Conservation (phyloP, 345 rosid genomes). For the Citrus medica region DNA sequence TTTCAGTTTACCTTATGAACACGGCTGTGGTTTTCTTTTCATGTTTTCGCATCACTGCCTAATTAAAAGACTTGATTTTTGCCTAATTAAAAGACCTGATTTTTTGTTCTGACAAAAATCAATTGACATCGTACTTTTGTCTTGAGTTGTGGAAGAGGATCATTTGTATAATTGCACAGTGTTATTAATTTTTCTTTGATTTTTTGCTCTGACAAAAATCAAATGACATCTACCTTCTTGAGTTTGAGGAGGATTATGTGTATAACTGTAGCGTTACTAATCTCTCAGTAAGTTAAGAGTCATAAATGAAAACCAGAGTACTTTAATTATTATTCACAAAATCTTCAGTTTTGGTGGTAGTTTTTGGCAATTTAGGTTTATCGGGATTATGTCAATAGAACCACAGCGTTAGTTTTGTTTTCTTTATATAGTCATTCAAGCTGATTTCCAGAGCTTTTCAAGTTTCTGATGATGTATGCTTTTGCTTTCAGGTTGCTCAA, state of each 20-base stretch:
- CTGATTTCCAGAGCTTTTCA: neutral
- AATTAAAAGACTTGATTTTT: neutral
- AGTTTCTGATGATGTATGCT: neutral
- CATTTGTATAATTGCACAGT: neutral
- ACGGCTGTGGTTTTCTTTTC: neutral
- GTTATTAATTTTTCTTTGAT: neutral
- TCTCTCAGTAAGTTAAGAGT: neutral
- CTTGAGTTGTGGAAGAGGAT: neutral
- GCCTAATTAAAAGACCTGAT: neutral
- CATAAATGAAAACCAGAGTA: neutral
- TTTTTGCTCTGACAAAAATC: neutral
- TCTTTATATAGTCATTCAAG: neutral
- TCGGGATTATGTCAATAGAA: neutral
- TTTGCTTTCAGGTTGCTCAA: conserved; percentile 21
- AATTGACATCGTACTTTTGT: neutral
- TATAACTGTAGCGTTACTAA: neutral
- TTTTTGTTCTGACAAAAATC: neutral
- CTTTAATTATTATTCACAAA: neutral
- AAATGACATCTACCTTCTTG: conserved; percentile 6
- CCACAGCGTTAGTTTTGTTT: neutral
- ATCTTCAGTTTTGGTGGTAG: neutral
- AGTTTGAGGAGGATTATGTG: neutral
- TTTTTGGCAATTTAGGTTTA: neutral
- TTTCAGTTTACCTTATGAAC: neutral
- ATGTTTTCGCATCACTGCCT: neutral